Evolutionary conservation across 768 basidiomycete genomes (phyloP).

Genomic region (Naematelia encephala): DNA sequence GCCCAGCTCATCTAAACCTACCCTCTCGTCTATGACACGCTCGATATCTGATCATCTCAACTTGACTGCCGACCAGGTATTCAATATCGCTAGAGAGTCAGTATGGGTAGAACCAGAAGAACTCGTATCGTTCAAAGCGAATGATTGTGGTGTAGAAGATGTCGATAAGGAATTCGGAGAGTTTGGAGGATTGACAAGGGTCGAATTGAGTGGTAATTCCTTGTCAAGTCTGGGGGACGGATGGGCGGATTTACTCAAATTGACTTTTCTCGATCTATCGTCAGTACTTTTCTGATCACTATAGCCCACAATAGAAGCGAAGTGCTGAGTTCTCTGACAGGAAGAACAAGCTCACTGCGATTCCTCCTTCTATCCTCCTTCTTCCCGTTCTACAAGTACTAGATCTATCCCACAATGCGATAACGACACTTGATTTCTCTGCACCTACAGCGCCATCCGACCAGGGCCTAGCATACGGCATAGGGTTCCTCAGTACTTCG

Average conservation of each 20-base stretch:
- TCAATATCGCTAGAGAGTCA: slow-evolving; percentile 4
- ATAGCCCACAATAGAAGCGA: too few species aligned
- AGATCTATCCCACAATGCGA: slow-evolving; percentile 42
- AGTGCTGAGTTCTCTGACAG: too few species aligned
- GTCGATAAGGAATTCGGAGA: slow-evolving; percentile 44
- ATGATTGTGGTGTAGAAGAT: slow-evolving; percentile 25
- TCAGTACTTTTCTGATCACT: slow-evolving; percentile 15
- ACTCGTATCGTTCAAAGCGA: slow-evolving; percentile 29
- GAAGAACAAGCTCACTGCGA: slow-evolving; percentile 28
- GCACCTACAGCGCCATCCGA: slow-evolving; percentile 37
- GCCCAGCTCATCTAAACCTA: not conserved
- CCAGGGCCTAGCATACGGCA: slow-evolving; percentile 39
- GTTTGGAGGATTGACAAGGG: slow-evolving; percentile 39
- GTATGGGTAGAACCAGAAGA: slow-evolving; percentile 44
- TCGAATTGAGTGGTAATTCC: slow-evolving; percentile 21
- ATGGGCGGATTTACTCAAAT: slow-evolving; percentile 42
- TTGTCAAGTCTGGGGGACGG: slow-evolving; percentile 33
- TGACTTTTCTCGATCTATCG: slow-evolving; percentile 42
- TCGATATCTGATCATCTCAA: not conserved
- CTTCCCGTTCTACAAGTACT: slow-evolving; percentile 40
- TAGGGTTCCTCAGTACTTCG: slow-evolving; percentile 38
- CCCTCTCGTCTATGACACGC: not conserved
- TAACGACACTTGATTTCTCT: slow-evolving; percentile 30
- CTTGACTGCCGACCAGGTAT: not conserved
- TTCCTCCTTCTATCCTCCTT: slow-evolving; percentile 40